These are phyloP conservation scores for Tritrichomonas foetus DNA, from an alignment of 208 protist genomes.

Conservation along the genomic window DNA sequence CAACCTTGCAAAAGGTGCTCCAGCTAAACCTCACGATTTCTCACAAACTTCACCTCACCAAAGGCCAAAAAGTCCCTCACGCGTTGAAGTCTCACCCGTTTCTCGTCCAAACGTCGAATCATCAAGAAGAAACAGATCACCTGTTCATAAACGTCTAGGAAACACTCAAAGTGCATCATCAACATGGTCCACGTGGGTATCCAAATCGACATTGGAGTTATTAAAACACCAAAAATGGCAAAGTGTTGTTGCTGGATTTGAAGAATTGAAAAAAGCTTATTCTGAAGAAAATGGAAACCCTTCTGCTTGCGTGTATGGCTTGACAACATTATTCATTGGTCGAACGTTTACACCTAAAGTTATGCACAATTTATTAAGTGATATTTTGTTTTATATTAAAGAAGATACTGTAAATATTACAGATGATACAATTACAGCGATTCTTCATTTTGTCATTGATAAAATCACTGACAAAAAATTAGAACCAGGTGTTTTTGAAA, in stretches of 20 bases:
- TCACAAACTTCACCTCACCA: background rate
- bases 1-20: background rate
- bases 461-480: constrained; percentile 33
- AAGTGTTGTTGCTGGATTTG: background rate
- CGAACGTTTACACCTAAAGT: constrained; percentile 31
- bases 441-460: background rate
- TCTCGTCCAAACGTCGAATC: background rate
- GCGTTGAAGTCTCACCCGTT: no score
- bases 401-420: background rate
- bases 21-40: background rate
- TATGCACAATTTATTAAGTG: background rate
- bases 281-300: background rate
- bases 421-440: background rate
- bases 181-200: background rate
- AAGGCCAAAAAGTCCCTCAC: background rate
- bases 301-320: background rate
- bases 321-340: background rate
- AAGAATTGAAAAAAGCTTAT: background rate
- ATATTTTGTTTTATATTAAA: background rate
- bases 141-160: background rate
- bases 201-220: background rate
- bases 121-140: background rate
- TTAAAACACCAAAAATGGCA: background rate
- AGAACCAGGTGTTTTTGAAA: background rate
- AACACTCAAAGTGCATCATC: background rate